Conservation (phyloP, 345 rosid species). For the Lepidium africanum region DNA sequence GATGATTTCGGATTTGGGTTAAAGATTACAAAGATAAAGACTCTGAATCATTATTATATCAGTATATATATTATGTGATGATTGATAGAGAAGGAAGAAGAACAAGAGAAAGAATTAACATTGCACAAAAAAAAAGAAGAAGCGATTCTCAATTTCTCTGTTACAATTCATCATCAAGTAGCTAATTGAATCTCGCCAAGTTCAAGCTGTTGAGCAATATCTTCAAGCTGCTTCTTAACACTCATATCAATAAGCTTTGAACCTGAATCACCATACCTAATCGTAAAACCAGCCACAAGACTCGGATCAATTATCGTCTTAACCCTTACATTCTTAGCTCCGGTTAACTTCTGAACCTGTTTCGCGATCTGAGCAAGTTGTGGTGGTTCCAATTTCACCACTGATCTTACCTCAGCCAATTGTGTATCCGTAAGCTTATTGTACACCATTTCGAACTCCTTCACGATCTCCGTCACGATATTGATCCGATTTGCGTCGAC, state of each 20-base stretch:
- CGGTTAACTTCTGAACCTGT: conserved; percentile 88
- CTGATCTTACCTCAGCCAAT: conserved; percentile 74
- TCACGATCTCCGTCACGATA: conserved; percentile 52
- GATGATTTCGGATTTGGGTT: background rate
- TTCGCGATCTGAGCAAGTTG: conserved; percentile 84
- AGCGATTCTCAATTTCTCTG: background rate
- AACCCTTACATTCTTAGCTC: conserved; percentile 78
- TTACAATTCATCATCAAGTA: conserved; percentile 15
- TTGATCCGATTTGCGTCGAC: conserved; percentile 59
- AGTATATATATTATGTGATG: conserved; percentile 3
- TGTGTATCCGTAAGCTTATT: conserved; percentile 65
- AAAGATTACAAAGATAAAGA: background rate
- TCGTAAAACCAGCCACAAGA: conserved; percentile 87
- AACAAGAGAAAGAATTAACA: background rate
- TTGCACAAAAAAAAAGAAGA: background rate
- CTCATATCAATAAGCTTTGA: conserved; percentile 93
- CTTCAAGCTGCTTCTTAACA: conserved; percentile 90
- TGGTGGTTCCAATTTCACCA: conserved; percentile 67
- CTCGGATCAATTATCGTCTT: conserved; percentile 70
- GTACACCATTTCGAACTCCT: conserved; percentile 67
- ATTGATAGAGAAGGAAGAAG: background rate
- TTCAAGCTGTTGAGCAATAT: conserved; percentile 74
- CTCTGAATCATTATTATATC: conserved; percentile 4
- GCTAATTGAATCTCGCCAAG: conserved; percentile 65
- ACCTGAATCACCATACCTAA: conserved; percentile 65